Evolutionary conservation across 2,329 filamentous ascomycete genomes (phyloP), one percentile per base, ranked within the genome.

Genomic region (Fusarium abutilonis): DNA sequence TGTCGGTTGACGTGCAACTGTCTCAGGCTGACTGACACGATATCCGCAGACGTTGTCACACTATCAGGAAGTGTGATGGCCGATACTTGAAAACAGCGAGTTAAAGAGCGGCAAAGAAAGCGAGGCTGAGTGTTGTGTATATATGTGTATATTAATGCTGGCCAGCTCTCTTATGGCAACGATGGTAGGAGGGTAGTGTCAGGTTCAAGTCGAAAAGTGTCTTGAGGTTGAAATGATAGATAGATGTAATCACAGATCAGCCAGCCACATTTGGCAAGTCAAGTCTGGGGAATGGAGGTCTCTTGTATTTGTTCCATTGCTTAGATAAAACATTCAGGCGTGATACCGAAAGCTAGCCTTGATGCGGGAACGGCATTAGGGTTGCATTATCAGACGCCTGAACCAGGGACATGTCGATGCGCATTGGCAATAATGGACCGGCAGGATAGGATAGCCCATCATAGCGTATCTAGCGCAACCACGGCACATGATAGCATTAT

Each of bases 31-130:
- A 51, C 54, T 56, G 63, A 52, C 62, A 44, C 48, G 45, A 63
- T 63, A 52, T 66, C 62, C 58, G 61, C 58, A 66, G 62, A 53
- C 62, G 62, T 64, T 49, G 62, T 64, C 56, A 64, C 62, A 52
- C 62, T 58, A 51, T 45, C 45, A 58, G 39, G 46, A 59, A 49
- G 29, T 48, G 54, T 46, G 59, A 47, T 54, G 44, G 36, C 34
- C 34, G 21, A 14, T 63, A 19, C 21, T 35, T 38, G 45, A 29
- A 43, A 62, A 41, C 42, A 49, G 36, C 36, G 41, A 65, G 43
- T 39, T 39, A 58, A 23, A 42, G 15, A 32, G n/a, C 36, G 43
- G 31, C 41, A 43, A 26, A 26, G n/a, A 19, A 26, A 45, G 19
- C 51, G n/a, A 31, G 31, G 23, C 36, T 44, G 21, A 34, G 39